A percentile compares a stretch with the other conserved stretches of the same genome.
These are phyloP conservation scores for Cladorrhinum samala DNA, from an alignment of 495 filamentous ascomycete genomes.

Conservation along the genomic window DNA sequence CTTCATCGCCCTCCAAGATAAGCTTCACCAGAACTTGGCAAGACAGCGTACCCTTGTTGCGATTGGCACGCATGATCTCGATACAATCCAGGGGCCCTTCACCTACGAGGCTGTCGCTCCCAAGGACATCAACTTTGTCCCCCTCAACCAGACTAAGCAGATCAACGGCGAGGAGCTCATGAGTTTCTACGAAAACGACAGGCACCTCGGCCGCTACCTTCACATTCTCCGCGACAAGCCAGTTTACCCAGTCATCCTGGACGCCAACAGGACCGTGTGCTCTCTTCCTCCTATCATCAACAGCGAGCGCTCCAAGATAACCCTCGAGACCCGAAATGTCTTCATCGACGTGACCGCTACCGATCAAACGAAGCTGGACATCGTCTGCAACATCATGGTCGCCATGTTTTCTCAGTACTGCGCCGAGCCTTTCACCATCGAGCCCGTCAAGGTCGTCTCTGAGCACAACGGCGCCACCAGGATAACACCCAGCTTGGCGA, in stretches of 20 bases:
- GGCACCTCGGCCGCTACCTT: conserved; percentile 72
- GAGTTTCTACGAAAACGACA: conserved; percentile 91
- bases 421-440: conserved; percentile 81
- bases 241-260: conserved; percentile 94
- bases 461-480: conserved; percentile 81
- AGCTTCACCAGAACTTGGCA: conserved; percentile 94
- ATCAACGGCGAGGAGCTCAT: conserved; percentile 89
- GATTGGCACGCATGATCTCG: conserved; percentile 95
- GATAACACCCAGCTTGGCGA: conserved; percentile 69
- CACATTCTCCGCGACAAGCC: conserved; percentile 91
- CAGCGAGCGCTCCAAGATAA: conserved; percentile 92
- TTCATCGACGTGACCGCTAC: conserved; percentile 98
- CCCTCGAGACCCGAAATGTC: conserved; percentile 77
- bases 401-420: conserved; percentile 96
- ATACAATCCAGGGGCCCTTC: conserved; percentile 91
- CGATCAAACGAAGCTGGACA: conserved; percentile 93
- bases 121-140: conserved; percentile 85
- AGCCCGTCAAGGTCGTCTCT: conserved; percentile 86
- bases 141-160: conserved; percentile 81
- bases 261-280: conserved; percentile 80
- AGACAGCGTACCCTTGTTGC: conserved; percentile 87
- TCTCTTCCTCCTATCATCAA: conserved; percentile 98
- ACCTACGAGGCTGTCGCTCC: conserved; percentile 89
- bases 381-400: conserved; percentile 90
- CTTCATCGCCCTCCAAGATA: conserved; percentile 97